Conservation (phyloP, 2,329 filamentous ascomycete genomes). For the Cadophora sp. region DNA sequence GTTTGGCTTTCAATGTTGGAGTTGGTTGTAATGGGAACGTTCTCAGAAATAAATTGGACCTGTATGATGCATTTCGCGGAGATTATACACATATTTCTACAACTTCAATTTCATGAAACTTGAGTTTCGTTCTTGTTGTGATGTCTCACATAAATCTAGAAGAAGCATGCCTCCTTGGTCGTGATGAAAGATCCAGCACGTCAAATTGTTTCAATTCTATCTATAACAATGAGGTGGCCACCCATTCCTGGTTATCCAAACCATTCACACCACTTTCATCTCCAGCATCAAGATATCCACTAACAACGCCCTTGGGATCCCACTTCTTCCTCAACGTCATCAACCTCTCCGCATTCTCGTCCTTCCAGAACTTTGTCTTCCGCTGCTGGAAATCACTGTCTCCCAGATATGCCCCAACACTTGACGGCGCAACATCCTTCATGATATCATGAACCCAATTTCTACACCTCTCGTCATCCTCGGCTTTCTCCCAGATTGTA, state of each 20-base stretch:
- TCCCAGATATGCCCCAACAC: background rate
- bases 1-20: background rate
- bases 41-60: background rate
- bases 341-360: constrained; percentile 49
- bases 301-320: constrained; percentile 51
- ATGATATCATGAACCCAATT: background rate
- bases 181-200: too few relatives aligned
- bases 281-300: constrained; percentile 54
- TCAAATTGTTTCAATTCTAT: background rate
- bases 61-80: too few relatives aligned
- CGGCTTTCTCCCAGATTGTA: constrained; percentile 54
- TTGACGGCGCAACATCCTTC: background rate
- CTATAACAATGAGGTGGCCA: background rate
- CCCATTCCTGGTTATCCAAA: constrained; percentile 51
- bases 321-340: constrained; percentile 52
- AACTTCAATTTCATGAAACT: too few relatives aligned
- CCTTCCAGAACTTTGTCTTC: constrained; percentile 55
- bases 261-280: constrained; percentile 52
- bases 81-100: too few relatives aligned
- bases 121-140: too few relatives aligned
- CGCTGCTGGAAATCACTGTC: constrained; percentile 48
- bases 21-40: background rate
- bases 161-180: too few relatives aligned
- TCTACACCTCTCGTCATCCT: constrained; percentile 50
- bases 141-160: too few relatives aligned